Evolutionary conservation across 192 early-diverging fungal genomes (phyloP).

Genomic region (Podila clonocystis): DNA sequence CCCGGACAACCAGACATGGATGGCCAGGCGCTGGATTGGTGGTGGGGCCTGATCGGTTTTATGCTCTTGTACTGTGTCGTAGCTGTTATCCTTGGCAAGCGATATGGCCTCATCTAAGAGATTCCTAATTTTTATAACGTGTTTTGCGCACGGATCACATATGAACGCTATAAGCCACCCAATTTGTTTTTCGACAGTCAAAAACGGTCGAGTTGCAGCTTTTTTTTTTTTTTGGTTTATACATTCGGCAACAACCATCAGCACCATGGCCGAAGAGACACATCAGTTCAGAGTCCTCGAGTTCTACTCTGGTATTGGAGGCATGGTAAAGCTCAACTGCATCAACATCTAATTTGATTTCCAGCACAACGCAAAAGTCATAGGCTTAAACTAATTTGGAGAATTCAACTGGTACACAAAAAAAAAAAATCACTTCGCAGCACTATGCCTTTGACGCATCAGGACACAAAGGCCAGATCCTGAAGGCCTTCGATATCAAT

Average conservation of each 20-base stretch:
- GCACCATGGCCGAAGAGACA: not conserved
- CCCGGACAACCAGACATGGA: constrained; percentile 56
- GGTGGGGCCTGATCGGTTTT: constrained; percentile 44
- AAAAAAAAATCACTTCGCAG: constrained; percentile 47
- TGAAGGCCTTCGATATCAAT: constrained; percentile 97
- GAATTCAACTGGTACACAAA: not conserved
- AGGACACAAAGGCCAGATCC: constrained; percentile 65
- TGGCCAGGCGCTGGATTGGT: constrained; percentile 14
- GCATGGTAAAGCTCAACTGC: constrained; percentile 55
- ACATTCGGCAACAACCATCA: not conserved
- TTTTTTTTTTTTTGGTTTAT: not conserved
- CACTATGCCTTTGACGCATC: constrained; percentile 83
- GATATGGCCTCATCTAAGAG: constrained; percentile 9
- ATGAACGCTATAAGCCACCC: no score
- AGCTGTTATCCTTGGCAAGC: constrained; percentile 13
- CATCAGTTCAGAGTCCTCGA: constrained; percentile 58
- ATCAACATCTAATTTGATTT: not conserved
- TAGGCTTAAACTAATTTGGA: not conserved
- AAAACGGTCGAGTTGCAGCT: not conserved
- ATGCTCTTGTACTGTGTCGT: constrained; percentile 20
- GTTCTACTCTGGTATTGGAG: constrained; percentile 73
- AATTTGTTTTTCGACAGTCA: no score
- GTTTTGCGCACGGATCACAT: no score
- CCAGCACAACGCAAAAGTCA: not conserved
- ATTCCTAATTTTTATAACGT: no score